Percentiles rank a stretch among this genome's conserved stretches.
These are phyloP conservation scores for Stygiomarasmius scandens DNA, from an alignment of 1,284 basidiomycete genomes.

Conservation along the genomic window DNA sequence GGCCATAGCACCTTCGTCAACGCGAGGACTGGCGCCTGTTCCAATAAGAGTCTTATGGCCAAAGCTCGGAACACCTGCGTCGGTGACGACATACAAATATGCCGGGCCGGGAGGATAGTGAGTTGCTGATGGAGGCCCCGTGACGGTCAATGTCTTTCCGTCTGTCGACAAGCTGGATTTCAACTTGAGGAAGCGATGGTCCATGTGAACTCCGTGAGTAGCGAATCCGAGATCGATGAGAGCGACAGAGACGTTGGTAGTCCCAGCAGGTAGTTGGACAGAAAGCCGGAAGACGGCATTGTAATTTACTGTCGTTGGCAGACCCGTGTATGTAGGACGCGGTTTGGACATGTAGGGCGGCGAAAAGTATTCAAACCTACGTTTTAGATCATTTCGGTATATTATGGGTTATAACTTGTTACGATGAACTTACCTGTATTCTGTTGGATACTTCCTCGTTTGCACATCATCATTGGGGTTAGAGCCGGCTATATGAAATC, in stretches of 20 bases:
- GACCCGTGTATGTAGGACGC: slow-evolving; percentile 50
- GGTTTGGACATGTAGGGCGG: slow-evolving; percentile 27
- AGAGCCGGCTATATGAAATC: slow-evolving; percentile 46
- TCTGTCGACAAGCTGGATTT: slow-evolving; percentile 28
- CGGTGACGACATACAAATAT: slow-evolving; percentile 54
- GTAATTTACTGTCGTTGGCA: slow-evolving; percentile 37
- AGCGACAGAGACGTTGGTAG: slow-evolving; percentile 28
- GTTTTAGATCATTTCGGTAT: slow-evolving; percentile 12
- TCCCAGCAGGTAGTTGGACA: slow-evolving; percentile 27
- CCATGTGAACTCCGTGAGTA: slow-evolving; percentile 53
- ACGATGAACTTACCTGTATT: slow-evolving; percentile 41
- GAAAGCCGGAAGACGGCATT: slow-evolving; percentile 17
- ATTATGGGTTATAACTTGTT: slow-evolving; percentile 15
- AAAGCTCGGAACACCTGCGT: slow-evolving; percentile 35
- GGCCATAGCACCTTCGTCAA: slow-evolving; percentile 18
- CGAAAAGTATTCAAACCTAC: slow-evolving; percentile 23
- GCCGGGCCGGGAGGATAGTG: slow-evolving; percentile 60
- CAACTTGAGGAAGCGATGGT: slow-evolving; percentile 51
- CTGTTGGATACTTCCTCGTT: slow-evolving; percentile 53
- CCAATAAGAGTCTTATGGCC: slow-evolving; percentile 21
- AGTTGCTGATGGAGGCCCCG: slow-evolving; percentile 42
- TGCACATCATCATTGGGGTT: slow-evolving; percentile 56
- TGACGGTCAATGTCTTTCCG: slow-evolving; percentile 36
- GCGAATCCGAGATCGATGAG: slow-evolving; percentile 55
- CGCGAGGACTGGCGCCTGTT: slow-evolving; percentile 18